Evolutionary conservation across 2,329 filamentous ascomycete genomes (phyloP), one percentile per base, ranked within the genome.

Genomic region (Fonsecaea multimorphosa): DNA sequence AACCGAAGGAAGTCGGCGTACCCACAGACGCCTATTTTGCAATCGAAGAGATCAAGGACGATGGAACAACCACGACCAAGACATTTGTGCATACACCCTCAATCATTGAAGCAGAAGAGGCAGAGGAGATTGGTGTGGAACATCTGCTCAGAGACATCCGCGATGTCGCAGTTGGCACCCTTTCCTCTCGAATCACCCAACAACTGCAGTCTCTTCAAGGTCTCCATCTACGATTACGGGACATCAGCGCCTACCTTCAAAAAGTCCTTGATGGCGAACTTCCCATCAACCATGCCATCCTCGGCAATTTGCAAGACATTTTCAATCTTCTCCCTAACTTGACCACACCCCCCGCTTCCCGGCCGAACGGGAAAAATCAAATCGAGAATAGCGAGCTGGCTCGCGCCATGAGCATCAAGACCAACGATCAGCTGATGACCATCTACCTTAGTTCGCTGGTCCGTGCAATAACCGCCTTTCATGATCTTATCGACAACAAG

Each of bases 401-500:
- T n/a, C 87, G 95, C 68, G 93, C 95, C 38, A 97, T 99, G 93
- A 96, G 92, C 81, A 88, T 97, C 82, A 99, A 99, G 87, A 98
- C 94, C 65, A 99, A 99, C 76, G 95, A 99, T 78, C 95, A 99
- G 82, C 87, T 99, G 71, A 97, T 99, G 91, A 89, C 93, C 59
- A 98, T 99, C 78, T 99, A 99, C 80, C 85, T 99, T 61, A 96
- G 92, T 81, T 96, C 92, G 82, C 83, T 98, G 83, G 98, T 99
- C 80, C 87, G 95, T 68, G 95, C 95, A 64, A 99, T 99, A 76
- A 98, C 95, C 12, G 95, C 95, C 7, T 99, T 98, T 89, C 95
- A 99, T 79, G 95, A 99, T 77, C 82, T 99, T 72, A 99, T 99
- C 72, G 95, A 99, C 84, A 99, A 99, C 84, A 99, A 99, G 86